A percentile compares a stretch with the other conserved stretches of the same genome.
Conservation (phyloP, 805 yeast species). For the Saccharomyces cerevisiae region DNA sequence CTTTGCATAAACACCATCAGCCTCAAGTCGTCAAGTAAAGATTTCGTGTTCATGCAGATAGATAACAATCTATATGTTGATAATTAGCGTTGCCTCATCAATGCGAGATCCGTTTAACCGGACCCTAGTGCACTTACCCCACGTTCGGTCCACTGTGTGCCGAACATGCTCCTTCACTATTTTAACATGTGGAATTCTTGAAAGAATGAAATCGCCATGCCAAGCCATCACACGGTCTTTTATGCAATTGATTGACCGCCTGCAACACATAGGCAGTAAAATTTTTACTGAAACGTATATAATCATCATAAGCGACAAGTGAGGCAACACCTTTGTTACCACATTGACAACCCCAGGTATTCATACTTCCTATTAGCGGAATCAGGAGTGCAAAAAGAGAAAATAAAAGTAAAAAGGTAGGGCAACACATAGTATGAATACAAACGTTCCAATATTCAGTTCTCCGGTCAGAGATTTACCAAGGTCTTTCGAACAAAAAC, state of each 20-base stretch:
- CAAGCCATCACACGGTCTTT: not conserved
- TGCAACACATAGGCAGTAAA: not conserved
- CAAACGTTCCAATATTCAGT: slow-evolving; percentile 11
- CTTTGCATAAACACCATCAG: not conserved
- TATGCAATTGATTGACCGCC: not conserved
- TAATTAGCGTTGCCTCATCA: not conserved
- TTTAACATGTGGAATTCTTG: not conserved
- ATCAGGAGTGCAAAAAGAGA: not conserved
- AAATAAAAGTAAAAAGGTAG: slow-evolving; percentile 2
- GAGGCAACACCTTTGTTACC: not conserved
- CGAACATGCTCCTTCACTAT: not conserved
- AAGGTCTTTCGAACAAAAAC: slow-evolving; percentile 2
- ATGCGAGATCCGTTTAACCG: not conserved
- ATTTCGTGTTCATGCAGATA: not conserved
- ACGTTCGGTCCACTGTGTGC: not conserved
- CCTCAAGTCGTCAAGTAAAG: not conserved
- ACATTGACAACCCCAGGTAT: not conserved
- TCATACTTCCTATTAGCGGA: not conserved
- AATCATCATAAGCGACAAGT: not conserved
- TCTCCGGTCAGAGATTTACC: slow-evolving; percentile 4
- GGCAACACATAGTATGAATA: slow-evolving; percentile 2
- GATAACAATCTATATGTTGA: not conserved
- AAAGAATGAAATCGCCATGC: not conserved
- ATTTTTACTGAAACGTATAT: not conserved
- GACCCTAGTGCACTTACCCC: not conserved